A percentile compares a stretch with the other conserved stretches of the same genome.
phyloP scores from a whole-genome alignment of 345 rosid species.

The Murraya koenigii region DNA sequence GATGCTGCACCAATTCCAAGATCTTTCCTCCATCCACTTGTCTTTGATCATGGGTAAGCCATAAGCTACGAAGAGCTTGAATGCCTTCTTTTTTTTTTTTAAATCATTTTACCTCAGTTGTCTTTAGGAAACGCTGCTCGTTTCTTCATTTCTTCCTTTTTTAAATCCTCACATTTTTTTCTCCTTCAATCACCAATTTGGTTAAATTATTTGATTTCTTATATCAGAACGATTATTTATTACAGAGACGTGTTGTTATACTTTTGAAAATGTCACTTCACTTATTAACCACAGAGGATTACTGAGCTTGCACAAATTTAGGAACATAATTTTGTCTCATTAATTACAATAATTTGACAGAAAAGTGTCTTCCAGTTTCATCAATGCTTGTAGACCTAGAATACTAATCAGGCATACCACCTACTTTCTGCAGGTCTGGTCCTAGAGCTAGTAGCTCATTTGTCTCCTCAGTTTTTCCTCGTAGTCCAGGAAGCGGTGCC shows the following conservation, averaged over 20 bases:
- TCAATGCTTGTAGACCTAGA: background rate
- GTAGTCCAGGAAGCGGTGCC: conserved; percentile 44
- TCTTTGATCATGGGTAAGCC: conserved; percentile 54
- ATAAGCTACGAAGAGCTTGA: background rate
- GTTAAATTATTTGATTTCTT: background rate
- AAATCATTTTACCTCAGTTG: too few relatives aligned
- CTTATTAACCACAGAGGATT: background rate
- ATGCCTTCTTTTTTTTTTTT: background rate
- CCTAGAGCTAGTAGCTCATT: conserved; percentile 41
- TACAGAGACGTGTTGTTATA: background rate
- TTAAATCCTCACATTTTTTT: background rate
- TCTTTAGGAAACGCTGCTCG: background rate
- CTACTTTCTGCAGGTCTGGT: conserved; percentile 39
- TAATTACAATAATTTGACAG: background rate
- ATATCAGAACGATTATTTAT: background rate
- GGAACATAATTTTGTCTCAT: background rate
- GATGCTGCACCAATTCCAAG: conserved; percentile 30
- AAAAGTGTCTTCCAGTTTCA: background rate
- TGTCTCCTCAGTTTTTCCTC: conserved; percentile 41
- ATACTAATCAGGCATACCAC: background rate
- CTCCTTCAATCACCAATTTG: background rate
- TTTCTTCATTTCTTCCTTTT: background rate
- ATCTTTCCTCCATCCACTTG: conserved; percentile 42
- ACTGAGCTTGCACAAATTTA: background rate
- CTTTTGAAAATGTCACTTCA: background rate